Conservation (phyloP, 805 yeast genomes). For the Tanozyma kutaoensis region DNA sequence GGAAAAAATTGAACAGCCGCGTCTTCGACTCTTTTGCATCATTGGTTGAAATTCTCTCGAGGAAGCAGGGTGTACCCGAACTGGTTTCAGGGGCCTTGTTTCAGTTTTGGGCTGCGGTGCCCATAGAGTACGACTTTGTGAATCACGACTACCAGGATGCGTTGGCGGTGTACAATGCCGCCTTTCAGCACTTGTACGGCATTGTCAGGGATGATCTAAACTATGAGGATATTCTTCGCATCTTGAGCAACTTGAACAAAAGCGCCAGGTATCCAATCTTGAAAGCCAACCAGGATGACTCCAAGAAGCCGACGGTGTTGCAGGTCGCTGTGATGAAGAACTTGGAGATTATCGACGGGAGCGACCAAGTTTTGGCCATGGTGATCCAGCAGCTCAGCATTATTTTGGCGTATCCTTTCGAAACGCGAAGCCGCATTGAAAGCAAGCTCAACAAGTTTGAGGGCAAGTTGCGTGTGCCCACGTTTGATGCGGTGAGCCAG, state of each 20-base stretch:
- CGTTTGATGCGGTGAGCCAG: constrained; percentile 49
- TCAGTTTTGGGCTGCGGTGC: constrained; percentile 34
- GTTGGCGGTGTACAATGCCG: constrained; percentile 37
- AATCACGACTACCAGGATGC: constrained; percentile 46
- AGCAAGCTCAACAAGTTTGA: constrained; percentile 32
- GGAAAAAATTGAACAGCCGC: constrained; percentile 40
- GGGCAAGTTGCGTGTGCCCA: constrained; percentile 36
- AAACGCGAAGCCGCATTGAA: constrained; percentile 42
- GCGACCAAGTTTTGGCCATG: constrained; percentile 24
- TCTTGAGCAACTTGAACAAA: constrained; percentile 48
- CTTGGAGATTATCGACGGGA: constrained; percentile 19
- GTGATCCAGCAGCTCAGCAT: constrained; percentile 41
- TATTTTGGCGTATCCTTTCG: constrained; percentile 46
- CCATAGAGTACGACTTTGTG: constrained; percentile 26
- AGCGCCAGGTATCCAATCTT: constrained; percentile 65
- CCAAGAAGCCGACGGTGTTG: constrained; percentile 37
- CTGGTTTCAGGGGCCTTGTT: constrained; percentile 23
- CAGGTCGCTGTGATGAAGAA: constrained; percentile 47
- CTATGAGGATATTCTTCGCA: too few relatives aligned
- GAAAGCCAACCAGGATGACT: constrained; percentile 44
- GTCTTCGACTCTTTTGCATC: constrained; percentile 43
- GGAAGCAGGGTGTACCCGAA: constrained; percentile 1
- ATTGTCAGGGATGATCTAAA: constrained; percentile 20
- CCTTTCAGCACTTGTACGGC: constrained; percentile 32
- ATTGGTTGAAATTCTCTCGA: constrained; percentile 24